Base-by-base conservation (phyloP, 2,329 filamentous ascomycete genomes). In the Aureobasidium namibiae region DNA sequence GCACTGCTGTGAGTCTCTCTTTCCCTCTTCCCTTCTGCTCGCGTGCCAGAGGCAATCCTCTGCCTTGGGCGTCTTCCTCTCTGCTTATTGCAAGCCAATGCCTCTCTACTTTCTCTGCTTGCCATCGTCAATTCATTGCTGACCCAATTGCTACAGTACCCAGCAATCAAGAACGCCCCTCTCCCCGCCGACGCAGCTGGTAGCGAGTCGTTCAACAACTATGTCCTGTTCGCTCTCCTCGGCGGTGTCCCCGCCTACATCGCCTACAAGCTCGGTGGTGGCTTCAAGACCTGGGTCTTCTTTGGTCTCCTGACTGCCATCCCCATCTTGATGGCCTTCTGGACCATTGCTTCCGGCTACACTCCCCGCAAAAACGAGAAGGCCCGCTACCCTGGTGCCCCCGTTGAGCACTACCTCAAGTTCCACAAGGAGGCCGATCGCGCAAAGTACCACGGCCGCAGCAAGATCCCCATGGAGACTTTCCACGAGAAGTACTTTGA, bases 401-500 rank as follows among this genome's bases (percentile, higher is more conserved):
- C 90, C 56, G 84, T 97, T 65, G 92, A 96, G 76, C 83, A 92
- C 78, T 97, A 97, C 78, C 84, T 94, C 65, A 86, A 83, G 62
- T 94, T 94, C 80, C 89, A 90, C 68, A 79, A 78, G 62, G 73
- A 78, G 52, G 77, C 78, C 63, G 80, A 84, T 68, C 75, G 74
- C 62, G 71, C 76, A 68, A 90, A 86, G 76, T 94, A 90, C 77
- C 80, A 82, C 66, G 89, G 89, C 73, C 82, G 81, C 74, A 88
- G 82, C 77, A 92, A 88, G 78, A 90, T 94, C 62, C 87, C 90
- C 58, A 87, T 95, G 80, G 87, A 95, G 79, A 95, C 90, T 24
- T 97, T 97, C 80, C 86, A 95, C 72, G 92, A 96, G 76, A 95
- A 92, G 88, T 97, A 96, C 81, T 95, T 97, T 75, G 88, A 94